These are phyloP conservation scores for Elsinoe fawcettii DNA, from an alignment of 2,329 filamentous ascomycete species.

Conservation along the genomic window DNA sequence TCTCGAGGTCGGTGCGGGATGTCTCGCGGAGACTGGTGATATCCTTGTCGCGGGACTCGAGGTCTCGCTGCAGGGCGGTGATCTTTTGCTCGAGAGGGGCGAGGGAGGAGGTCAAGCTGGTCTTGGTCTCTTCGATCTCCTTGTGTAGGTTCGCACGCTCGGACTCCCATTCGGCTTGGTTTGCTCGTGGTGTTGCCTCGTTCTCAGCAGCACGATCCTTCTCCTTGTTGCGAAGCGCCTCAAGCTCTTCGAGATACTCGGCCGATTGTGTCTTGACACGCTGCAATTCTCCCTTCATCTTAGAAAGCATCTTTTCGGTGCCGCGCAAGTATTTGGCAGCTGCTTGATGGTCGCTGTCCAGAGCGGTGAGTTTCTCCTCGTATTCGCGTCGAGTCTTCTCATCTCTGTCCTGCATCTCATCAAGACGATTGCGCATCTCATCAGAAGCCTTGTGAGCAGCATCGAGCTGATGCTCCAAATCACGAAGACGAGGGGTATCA, in stretches of 20 bases:
- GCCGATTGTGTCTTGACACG: constrained; percentile 83
- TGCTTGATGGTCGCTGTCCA: constrained; percentile 96
- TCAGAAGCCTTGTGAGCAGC: constrained; percentile 71
- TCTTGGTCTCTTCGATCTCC: constrained; percentile 62
- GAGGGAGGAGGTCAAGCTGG: constrained; percentile 59
- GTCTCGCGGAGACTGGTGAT: constrained; percentile 58
- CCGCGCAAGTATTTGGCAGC: constrained; percentile 97
- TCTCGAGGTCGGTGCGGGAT: constrained; percentile 46
- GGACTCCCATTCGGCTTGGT: constrained; percentile 59
- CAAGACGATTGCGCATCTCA: constrained; percentile 70
- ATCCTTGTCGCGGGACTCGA: constrained; percentile 57
- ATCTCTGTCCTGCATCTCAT: constrained; percentile 67
- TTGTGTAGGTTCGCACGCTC: constrained; percentile 62
- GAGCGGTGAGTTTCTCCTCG: constrained; percentile 83
- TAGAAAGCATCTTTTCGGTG: constrained; percentile 97
- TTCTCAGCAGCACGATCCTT: constrained; percentile 17
- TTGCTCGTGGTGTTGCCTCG: constrained; percentile 24
- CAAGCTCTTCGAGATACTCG: constrained; percentile 73
- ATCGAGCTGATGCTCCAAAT: constrained; percentile 82
- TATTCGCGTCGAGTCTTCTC: constrained; percentile 84
- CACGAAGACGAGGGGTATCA: constrained; percentile 68
- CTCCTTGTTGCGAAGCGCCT: constrained; percentile 30
- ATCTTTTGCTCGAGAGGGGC: constrained; percentile 65
- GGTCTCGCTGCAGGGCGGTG: constrained; percentile 57
- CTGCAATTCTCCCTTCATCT: constrained; percentile 94